Evolutionary conservation across 2,329 filamentous ascomycete genomes (phyloP).

Genomic region (Torrubiella hemipterigena): DNA sequence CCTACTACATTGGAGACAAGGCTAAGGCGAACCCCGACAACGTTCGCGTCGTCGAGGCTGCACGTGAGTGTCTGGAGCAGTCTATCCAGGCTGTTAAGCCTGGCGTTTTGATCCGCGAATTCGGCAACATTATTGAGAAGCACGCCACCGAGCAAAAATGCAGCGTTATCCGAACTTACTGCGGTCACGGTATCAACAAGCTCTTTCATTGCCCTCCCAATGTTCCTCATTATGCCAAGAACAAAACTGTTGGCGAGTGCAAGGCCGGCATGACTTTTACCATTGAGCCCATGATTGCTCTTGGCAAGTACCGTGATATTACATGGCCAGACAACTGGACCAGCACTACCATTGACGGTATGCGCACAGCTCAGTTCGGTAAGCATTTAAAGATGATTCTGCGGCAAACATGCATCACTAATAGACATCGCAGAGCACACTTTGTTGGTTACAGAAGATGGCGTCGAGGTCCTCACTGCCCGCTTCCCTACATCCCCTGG

Average conservation of each 20-base stretch:
- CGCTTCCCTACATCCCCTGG: constrained; percentile 62
- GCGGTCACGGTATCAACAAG: constrained; percentile 88
- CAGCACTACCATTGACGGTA: constrained; percentile 82
- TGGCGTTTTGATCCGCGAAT: constrained; percentile 82
- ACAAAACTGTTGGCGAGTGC: constrained; percentile 88
- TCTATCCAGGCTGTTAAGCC: constrained; percentile 89
- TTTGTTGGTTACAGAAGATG: constrained; percentile 69
- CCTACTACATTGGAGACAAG: constrained; percentile 91
- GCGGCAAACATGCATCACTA: constrained; percentile 8
- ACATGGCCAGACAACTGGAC: constrained; percentile 99
- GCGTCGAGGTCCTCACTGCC: constrained; percentile 71
- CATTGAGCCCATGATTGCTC: constrained; percentile 95
- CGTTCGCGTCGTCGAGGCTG: constrained; percentile 81
- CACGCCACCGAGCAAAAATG: constrained; percentile 76
- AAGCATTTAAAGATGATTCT: constrained; percentile 19
- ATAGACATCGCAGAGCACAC: constrained; percentile 53
- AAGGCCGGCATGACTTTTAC: constrained; percentile 98
- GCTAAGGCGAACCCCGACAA: constrained; percentile 74
- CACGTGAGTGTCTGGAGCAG: constrained; percentile 80
- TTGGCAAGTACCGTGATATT: constrained; percentile 82
- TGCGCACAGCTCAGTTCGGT: constrained; percentile 87
- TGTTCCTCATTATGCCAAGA: constrained; percentile 95
- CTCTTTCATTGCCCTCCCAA: constrained; percentile 91
- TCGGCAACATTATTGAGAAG: constrained; percentile 91
- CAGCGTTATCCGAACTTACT: constrained; percentile 91